Conservation (phyloP, 2,329 filamentous ascomycete species). For the Cercospora berteroae region DNA sequence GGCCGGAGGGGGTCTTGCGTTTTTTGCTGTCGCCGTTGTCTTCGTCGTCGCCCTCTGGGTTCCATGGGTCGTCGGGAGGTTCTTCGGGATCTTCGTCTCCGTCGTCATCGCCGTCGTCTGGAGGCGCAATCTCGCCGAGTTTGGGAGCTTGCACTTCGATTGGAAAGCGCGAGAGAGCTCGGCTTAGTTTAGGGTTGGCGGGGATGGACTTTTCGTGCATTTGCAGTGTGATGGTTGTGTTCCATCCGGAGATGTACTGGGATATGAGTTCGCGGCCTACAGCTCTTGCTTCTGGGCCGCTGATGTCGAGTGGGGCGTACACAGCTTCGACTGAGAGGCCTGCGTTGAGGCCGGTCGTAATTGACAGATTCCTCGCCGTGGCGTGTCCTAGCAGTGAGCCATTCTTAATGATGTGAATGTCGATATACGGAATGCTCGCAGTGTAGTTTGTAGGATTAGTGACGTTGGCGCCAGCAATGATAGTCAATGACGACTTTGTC, state of each 20-base stretch:
- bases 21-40: conserved; percentile 49
- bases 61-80: conserved; percentile 38
- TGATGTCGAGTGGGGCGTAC: conserved; percentile 68
- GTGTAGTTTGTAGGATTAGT: conserved; percentile 90
- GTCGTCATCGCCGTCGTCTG: conserved; percentile 7
- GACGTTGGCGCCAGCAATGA: conserved; percentile 73
- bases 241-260: conserved; percentile 82
- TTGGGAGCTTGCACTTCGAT: conserved; percentile 70
- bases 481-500: conserved; percentile 64
- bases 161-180: conserved; percentile 68
- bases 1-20: conserved; percentile 45
- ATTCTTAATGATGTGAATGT: conserved; percentile 56
- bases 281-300: conserved; percentile 59
- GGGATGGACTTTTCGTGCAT: conserved; percentile 73
- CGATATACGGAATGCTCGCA: conserved; percentile 75
- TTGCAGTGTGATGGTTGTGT: conserved; percentile 74
- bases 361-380: conserved; percentile 60
- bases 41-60: conserved; percentile 39
- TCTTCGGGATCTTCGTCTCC: conserved; percentile 24
- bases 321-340: conserved; percentile 64
- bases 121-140: conserved; percentile 57
- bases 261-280: conserved; percentile 74
- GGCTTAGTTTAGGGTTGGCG: conserved; percentile 66
- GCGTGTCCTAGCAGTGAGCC: conserved; percentile 73
- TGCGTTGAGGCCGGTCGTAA: conserved; percentile 70